Conservation (phyloP, 306 rosid genomes). For the Cicer bijugum region DNA sequence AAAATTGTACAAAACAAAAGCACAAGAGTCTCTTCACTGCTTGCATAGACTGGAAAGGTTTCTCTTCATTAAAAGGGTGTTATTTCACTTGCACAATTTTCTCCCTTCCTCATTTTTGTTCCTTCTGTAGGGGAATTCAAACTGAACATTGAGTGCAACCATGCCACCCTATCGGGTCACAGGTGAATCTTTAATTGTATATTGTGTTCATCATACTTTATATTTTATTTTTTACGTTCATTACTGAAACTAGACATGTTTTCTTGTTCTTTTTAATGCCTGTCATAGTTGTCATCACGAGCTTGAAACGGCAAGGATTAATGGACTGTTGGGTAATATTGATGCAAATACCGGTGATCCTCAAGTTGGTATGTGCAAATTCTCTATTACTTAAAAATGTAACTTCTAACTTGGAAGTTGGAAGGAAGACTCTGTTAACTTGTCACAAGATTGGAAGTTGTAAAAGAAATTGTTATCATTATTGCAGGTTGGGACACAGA, state of each 20-base stretch:
- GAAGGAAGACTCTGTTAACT: neutral
- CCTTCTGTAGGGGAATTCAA: conserved; percentile 76
- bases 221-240: conserved; percentile 22
- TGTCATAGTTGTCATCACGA: conserved; percentile 85
- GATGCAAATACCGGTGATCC: conserved; percentile 98
- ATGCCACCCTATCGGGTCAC: conserved; percentile 96
- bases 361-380: conserved; percentile 69
- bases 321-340: conserved; percentile 83
- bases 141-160: conserved; percentile 96
- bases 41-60: neutral
- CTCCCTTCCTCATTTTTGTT: conserved; percentile 35
- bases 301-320: conserved; percentile 93
- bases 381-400: conserved; percentile 13
- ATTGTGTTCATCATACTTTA: conserved; percentile 28
- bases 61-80: conserved; percentile 17
- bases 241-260: conserved; percentile 34
- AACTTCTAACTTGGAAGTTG: neutral
- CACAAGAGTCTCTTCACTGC: conserved; percentile 7
- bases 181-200: conserved; percentile 56
- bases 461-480: conserved; percentile 37
- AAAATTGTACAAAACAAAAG: neutral
- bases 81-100: conserved; percentile 16
- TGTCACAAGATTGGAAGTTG: conserved; percentile 20
- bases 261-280: conserved; percentile 3
- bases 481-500: conserved; percentile 96